These are phyloP conservation scores for Penicillium sp. DNA, from an alignment of 2,329 filamentous ascomycete species.

Conservation along the genomic window DNA sequence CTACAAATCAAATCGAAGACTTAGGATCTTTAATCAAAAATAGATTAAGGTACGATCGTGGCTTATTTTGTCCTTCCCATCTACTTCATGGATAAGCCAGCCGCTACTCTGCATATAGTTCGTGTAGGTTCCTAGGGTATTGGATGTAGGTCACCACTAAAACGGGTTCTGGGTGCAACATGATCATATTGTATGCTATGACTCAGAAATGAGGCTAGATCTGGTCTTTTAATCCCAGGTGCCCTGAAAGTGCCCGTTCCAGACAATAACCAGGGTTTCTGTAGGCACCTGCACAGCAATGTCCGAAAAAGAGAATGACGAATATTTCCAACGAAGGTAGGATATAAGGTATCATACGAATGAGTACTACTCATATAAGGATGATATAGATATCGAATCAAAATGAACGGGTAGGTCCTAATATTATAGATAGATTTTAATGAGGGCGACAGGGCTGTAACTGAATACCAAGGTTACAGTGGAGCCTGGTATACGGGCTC, in stretches of 20 bases:
- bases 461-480: not conserved
- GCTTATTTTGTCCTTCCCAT: not conserved
- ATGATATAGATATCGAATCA: not conserved
- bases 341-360: not conserved
- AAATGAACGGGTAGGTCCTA: too few species aligned
- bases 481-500: not conserved
- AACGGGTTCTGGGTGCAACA: not conserved
- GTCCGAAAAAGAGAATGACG: not conserved
- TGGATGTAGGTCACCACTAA: not conserved
- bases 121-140: not conserved
- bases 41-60: not conserved
- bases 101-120: not conserved
- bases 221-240: not conserved
- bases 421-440: too few species aligned
- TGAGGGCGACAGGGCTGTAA: too few species aligned
- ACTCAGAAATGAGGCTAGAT: slow-evolving; percentile 8
- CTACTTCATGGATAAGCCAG: not conserved
- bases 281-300: not conserved
- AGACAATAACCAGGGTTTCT: slow-evolving; percentile 5
- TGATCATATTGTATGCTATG: not conserved
- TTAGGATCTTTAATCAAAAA: not conserved
- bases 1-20: too few species aligned
- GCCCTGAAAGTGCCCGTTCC: not conserved
- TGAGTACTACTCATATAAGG: not conserved
- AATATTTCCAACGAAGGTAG: not conserved